These are phyloP conservation scores for Fragaria nilgerrensis DNA, from an alignment of 306 rosid genomes.

Conservation along the genomic window DNA sequence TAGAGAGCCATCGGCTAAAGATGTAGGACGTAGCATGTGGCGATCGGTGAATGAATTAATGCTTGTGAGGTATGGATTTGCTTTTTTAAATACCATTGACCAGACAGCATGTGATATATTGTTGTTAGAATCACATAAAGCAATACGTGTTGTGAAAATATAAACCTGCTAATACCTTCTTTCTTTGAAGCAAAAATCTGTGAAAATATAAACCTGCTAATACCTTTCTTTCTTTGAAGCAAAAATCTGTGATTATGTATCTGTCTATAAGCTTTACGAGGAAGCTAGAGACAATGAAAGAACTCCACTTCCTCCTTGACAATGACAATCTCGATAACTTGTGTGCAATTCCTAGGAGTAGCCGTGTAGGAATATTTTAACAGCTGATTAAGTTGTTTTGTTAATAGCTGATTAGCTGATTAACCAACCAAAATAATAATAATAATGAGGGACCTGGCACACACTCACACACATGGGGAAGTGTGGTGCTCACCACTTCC, in stretches of 20 bases:
- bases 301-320: not conserved
- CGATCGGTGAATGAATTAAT: constrained; percentile 87
- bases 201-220: not conserved
- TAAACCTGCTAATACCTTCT: not conserved
- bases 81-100: not conserved
- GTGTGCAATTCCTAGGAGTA: too few species aligned
- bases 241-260: not conserved
- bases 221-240: not conserved
- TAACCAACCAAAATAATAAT: too few species aligned
- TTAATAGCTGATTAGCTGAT: too few species aligned
- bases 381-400: too few species aligned
- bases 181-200: not conserved
- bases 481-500: not conserved
- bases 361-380: too few species aligned
- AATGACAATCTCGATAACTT: not conserved
- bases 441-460: too few species aligned
- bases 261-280: not conserved
- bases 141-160: not conserved
- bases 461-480: not conserved
- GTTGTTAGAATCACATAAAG: not conserved
- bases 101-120: constrained; percentile 7
- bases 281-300: not conserved
- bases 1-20: constrained; percentile 61
- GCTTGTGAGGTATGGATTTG: constrained; percentile 73
- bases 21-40: constrained; percentile 97